Percentiles rank a stretch among this genome's conserved stretches.
These are phyloP conservation scores for Cyclanthera cordifolia DNA, from an alignment of 306 rosid genomes.

Conservation along the genomic window DNA sequence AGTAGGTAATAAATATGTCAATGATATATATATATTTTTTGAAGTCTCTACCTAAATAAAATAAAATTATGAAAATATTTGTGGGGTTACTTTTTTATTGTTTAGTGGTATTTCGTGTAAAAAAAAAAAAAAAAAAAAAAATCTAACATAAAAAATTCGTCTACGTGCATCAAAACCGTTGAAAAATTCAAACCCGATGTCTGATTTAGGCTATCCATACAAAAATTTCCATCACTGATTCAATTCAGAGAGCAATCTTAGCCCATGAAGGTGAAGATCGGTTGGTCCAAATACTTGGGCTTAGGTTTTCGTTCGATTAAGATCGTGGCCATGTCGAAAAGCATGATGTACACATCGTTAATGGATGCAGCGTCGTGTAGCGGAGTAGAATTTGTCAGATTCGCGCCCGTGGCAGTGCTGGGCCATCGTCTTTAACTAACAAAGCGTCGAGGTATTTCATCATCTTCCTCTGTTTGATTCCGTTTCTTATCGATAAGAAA, in stretches of 20 bases:
- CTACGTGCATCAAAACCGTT: too few relatives aligned
- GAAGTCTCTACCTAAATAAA: too few relatives aligned
- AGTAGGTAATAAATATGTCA: too few relatives aligned
- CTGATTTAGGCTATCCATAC: too few relatives aligned
- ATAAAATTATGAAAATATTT: too few relatives aligned
- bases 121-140: too few relatives aligned
- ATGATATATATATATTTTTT: too few relatives aligned
- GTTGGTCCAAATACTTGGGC: not conserved
- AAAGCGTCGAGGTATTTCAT: not conserved
- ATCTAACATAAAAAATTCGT: too few relatives aligned
- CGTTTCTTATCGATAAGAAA: constrained; percentile 15
- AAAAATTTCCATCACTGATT: not conserved
- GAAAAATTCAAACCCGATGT: too few relatives aligned
- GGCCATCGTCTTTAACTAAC: constrained; percentile 10
- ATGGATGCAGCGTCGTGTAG: not conserved
- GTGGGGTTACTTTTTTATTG: too few relatives aligned
- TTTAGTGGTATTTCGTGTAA: too few relatives aligned
- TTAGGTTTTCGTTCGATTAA: not conserved
- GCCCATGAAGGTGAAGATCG: not conserved
- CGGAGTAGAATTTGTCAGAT: not conserved
- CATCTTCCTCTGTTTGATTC: constrained; percentile 6
- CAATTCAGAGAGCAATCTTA: not conserved
- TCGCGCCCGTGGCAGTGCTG: not conserved
- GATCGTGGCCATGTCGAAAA: not conserved
- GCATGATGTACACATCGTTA: not conserved